Percentiles rank a stretch among this genome's conserved stretches.
phyloP scores from a whole-genome alignment of 768 basidiomycete genomes.

The Lyophyllum atratum region DNA sequence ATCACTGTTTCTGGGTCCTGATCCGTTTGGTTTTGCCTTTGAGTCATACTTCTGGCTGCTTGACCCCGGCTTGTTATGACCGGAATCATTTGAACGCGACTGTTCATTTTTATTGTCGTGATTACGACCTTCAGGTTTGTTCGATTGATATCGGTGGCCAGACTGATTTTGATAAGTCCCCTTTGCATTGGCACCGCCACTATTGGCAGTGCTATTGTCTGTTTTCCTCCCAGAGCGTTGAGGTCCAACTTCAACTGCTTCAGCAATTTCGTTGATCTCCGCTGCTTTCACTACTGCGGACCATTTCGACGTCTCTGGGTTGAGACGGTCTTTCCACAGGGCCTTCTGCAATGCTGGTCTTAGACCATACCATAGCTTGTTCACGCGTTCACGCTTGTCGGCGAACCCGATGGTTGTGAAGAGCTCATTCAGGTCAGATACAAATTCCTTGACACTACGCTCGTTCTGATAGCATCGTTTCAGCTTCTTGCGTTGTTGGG shows the following conservation, averaged over 20 bases:
- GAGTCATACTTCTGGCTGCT: too few relatives aligned
- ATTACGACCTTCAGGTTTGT: too few relatives aligned
- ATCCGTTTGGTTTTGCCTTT: neutral
- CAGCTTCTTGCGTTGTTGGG: conserved; percentile 26
- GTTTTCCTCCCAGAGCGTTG: too few relatives aligned
- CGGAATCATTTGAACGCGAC: too few relatives aligned
- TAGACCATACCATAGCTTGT: conserved; percentile 37
- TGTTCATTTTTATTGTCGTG: too few relatives aligned
- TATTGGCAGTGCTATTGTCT: neutral
- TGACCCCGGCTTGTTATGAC: too few relatives aligned
- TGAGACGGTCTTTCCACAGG: conserved; percentile 22
- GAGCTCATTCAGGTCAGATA: conserved; percentile 29
- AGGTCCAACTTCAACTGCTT: too few relatives aligned
- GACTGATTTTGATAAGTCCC: too few relatives aligned
- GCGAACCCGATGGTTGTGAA: conserved; percentile 27
- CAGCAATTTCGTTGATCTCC: conserved; percentile 25
- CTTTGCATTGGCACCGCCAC: too few relatives aligned
- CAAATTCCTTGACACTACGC: conserved; percentile 26
- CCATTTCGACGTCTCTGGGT: conserved; percentile 27
- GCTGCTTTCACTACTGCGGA: conserved; percentile 24
- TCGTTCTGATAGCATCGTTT: conserved; percentile 20
- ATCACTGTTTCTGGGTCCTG: neutral
- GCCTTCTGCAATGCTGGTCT: conserved; percentile 24
- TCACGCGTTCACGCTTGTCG: neutral
- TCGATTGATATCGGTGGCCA: too few relatives aligned